Base-by-base conservation (phyloP, 2,329 filamentous ascomycete species). In the Fusarium brevicatenulatum region DNA sequence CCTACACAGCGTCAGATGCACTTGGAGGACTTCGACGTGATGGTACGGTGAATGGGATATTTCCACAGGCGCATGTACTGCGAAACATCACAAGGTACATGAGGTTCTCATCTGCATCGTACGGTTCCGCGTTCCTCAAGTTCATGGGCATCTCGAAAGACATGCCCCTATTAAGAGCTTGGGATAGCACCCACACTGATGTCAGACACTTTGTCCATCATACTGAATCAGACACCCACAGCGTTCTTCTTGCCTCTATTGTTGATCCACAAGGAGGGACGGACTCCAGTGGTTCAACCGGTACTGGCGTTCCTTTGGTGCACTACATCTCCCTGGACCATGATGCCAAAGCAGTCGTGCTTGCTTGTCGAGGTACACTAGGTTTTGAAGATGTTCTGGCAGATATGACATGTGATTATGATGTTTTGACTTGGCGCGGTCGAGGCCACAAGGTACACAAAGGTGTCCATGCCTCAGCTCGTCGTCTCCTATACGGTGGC, bases 321-420 rank as follows among this genome's bases (percentile, higher is more conserved):
- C 92, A 94, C 79, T 94, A 93, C 74, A 88, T 94, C 40, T 91
- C 91, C 4, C 82, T 94, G 2, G 92, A 94, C 73, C 91, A 92
- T 76, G 89, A 91, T 57, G 91, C 91, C 4, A 91, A 90, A 75
- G 91, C 92, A 1, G 89, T 94, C 0, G 91, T 94, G 1, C 83
- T 94, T n/a, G 91, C 91, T 3, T 92, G 92, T 56, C 88, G 92
- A 42, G 92, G 92, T 4, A 94, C 92, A 0, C 84, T 93, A 43
- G 92, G 92, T 0, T 93, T 93, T 68, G 91, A 93, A 75, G 92
- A 94, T 77, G 88, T 93, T 30, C 82, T 94, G 40, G 91, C 91
- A 1, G 92, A 93, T 76, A 89, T 93, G 87, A 91, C 91, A 36
- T 93, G 91, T 80, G 91, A 93, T 52, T 93, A 93, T 71, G 91